phyloP scores from a whole-genome alignment of 2,329 filamentous ascomycete genomes.

The Stachybotrys chartarum region DNA sequence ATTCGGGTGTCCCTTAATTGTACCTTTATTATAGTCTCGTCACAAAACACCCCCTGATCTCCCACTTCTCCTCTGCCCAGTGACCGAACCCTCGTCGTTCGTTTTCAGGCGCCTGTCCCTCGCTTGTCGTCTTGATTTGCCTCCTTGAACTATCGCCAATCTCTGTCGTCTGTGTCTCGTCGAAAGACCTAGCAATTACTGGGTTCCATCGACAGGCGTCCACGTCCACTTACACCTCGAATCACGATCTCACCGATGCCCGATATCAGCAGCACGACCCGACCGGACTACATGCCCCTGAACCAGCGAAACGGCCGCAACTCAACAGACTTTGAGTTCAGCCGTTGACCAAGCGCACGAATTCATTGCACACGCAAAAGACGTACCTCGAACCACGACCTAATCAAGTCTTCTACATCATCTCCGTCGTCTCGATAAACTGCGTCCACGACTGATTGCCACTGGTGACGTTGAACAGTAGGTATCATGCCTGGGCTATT shows the following conservation, averaged over 20 bases:
- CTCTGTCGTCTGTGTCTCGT: not conserved
- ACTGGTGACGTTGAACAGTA: not conserved
- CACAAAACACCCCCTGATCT: not conserved
- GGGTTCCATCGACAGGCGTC: not conserved
- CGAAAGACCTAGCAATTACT: not conserved
- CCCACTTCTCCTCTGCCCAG: not conserved
- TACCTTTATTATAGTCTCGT: not conserved
- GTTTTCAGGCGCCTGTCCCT: not conserved
- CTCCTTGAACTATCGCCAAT: not conserved
- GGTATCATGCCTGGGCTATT: conserved; percentile 50
- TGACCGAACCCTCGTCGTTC: not conserved
- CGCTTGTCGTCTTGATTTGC: not conserved
- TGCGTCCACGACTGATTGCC: not conserved
- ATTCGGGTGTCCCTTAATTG: not conserved
- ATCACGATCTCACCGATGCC: not conserved
- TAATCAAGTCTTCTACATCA: not conserved
- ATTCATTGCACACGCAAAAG: not conserved
- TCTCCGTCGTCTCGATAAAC: not conserved
- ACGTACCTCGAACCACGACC: not conserved
- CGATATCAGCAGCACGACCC: not conserved
- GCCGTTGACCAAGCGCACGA: not conserved
- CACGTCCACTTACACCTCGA: not conserved
- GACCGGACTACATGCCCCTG: not conserved
- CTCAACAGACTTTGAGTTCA: not conserved
- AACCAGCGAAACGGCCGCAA: not conserved